Conservation (phyloP, 2,329 filamentous ascomycete species). For the Rutstroemia sydowiana region DNA sequence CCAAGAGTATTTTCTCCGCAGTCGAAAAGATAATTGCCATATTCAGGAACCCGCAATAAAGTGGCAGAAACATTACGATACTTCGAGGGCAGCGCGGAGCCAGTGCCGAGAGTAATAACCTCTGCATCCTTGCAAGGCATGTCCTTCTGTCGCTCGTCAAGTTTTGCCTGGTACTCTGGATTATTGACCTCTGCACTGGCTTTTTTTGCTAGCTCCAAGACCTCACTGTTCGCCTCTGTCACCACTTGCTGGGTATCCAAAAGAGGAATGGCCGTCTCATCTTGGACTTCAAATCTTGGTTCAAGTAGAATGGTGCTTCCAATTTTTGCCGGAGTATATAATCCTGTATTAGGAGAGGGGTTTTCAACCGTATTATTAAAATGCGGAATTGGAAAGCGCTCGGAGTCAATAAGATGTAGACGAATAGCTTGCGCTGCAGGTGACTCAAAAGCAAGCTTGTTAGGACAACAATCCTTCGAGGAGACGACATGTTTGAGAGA, state of each 20-base stretch:
- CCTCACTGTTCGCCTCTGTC: constrained; percentile 33
- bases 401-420: constrained; percentile 64
- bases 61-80: constrained; percentile 94
- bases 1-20: constrained; percentile 89
- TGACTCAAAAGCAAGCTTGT: constrained; percentile 65
- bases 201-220: constrained; percentile 45
- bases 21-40: constrained; percentile 86
- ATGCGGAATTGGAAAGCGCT: constrained; percentile 66
- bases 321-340: constrained; percentile 20
- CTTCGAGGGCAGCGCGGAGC: constrained; percentile 82
- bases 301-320: constrained; percentile 23
- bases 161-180: constrained; percentile 40
- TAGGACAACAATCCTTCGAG: constrained; percentile 64
- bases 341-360: constrained; percentile 3
- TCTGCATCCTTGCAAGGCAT: constrained; percentile 71
- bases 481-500: constrained; percentile 70
- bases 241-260: constrained; percentile 42
- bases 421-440: constrained; percentile 59
- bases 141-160: constrained; percentile 49
- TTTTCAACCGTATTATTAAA: constrained; percentile 40
- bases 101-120: constrained; percentile 82
- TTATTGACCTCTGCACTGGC: constrained; percentile 37
- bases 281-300: constrained; percentile 31
- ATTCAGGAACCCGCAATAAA: constrained; percentile 72
- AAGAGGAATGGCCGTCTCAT: constrained; percentile 40